Evolutionary conservation across 192 early-diverging fungal genomes (phyloP).

Genomic region (Rhizophagus clarus): DNA sequence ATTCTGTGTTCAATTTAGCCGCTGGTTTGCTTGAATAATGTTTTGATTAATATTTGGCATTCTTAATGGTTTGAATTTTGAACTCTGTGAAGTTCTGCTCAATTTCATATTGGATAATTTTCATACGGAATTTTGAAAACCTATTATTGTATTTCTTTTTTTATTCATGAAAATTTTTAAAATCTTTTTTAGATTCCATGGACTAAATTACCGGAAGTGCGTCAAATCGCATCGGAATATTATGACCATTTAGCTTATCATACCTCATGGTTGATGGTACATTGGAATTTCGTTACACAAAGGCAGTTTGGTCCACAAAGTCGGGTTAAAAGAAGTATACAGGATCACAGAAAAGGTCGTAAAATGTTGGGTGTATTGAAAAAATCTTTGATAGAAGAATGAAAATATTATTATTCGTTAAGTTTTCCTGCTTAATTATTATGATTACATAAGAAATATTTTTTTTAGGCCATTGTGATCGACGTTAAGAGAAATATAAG

Average conservation of each 20-base stretch:
- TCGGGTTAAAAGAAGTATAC: slow-evolving; percentile 70
- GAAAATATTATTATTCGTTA: not conserved
- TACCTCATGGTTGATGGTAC: slow-evolving; percentile 85
- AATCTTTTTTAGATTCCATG: slow-evolving; percentile 70
- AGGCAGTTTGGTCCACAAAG: slow-evolving; percentile 79
- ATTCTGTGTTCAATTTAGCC: no score
- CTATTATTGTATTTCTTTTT: not conserved
- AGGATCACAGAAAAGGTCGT: slow-evolving; percentile 75
- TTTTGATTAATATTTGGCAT: no score
- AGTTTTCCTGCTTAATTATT: no score
- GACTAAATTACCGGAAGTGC: slow-evolving; percentile 80
- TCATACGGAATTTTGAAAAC: no score
- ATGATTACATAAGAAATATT: no score
- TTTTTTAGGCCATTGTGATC: no score
- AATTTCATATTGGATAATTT: no score
- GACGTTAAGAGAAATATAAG: no score
- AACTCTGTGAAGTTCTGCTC: no score
- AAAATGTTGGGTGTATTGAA: slow-evolving; percentile 57
- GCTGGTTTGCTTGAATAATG: no score
- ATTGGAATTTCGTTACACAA: slow-evolving; percentile 81
- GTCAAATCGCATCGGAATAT: slow-evolving; percentile 83
- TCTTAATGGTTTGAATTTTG: no score
- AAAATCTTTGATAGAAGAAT: slow-evolving; percentile 20
- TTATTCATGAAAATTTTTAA: not conserved
- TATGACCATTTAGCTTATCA: slow-evolving; percentile 84